phyloP scores from a whole-genome alignment of 305 asterid species.

The Rubia peregrina region DNA sequence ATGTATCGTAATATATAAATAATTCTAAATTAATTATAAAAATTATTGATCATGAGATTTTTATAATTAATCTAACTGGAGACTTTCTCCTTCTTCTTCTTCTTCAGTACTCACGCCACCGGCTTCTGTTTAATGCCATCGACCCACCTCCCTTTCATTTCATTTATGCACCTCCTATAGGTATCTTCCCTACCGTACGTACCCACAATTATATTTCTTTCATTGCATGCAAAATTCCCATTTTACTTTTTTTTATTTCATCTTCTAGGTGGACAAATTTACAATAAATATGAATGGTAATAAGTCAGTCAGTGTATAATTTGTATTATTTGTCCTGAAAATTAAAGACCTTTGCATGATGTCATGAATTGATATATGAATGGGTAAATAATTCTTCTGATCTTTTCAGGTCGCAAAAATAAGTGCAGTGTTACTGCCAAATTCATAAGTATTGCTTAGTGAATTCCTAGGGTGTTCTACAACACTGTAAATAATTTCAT shows the following conservation, averaged over 20 bases:
- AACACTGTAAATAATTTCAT: too few relatives aligned
- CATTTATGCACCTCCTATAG: slow-evolving; percentile 21
- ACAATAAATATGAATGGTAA: not conserved
- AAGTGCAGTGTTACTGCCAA: not conserved
- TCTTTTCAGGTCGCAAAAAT: not conserved
- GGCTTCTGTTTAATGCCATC: slow-evolving; percentile 29
- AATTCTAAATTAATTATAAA: too few relatives aligned
- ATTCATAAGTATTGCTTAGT: too few relatives aligned
- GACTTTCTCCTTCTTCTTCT: not conserved
- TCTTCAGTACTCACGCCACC: slow-evolving; percentile 26
- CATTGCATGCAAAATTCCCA: slow-evolving; percentile 8
- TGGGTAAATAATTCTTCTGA: not conserved
- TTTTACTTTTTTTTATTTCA: not conserved
- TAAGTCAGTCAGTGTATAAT: not conserved
- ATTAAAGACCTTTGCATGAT: not conserved
- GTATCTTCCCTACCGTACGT: not conserved
- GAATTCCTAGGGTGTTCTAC: too few relatives aligned
- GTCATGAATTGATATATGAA: not conserved
- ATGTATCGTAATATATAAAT: too few relatives aligned
- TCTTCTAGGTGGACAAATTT: not conserved
- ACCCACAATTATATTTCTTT: not conserved
- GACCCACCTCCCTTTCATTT: slow-evolving; percentile 34
- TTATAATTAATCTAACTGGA: too few relatives aligned
- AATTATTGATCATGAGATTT: too few relatives aligned
- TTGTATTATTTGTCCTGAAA: not conserved